Conservation (phyloP, 164 flowering plant genomes). For the Houttuynia cordata region DNA sequence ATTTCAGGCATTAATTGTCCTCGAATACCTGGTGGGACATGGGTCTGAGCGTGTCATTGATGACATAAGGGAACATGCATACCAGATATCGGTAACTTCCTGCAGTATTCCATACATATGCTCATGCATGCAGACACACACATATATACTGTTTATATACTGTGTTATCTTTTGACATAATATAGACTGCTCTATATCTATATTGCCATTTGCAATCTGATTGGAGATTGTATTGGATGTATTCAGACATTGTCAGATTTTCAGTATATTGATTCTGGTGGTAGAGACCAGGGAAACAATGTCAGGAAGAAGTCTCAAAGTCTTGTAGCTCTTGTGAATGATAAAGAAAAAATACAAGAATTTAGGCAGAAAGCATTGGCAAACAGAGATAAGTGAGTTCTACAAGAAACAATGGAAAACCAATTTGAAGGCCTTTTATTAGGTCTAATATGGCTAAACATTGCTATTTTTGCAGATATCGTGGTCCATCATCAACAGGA, state of each 20-base stretch:
- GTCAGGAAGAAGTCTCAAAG: conserved; percentile 92
- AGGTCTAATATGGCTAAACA: background rate
- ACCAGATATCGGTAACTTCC: conserved; percentile 75
- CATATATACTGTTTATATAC: too few relatives aligned
- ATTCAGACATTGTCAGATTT: conserved; percentile 78
- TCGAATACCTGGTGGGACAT: conserved; percentile 90
- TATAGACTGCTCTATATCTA: background rate
- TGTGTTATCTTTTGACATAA: background rate
- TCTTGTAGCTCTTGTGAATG: conserved; percentile 81
- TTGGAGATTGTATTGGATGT: background rate
- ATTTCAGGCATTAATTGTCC: conserved; percentile 73
- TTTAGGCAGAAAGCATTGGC: conserved; percentile 81
- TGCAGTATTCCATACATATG: too few relatives aligned
- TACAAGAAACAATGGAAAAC: background rate
- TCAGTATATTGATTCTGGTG: conserved; percentile 92
- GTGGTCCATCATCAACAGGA: conserved; percentile 41
- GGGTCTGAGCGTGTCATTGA: conserved; percentile 97
- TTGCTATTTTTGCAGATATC: conserved; percentile 34
- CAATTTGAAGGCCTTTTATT: background rate
- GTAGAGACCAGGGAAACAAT: conserved; percentile 94
- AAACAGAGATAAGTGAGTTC: conserved; percentile 84
- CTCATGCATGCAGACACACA: background rate
- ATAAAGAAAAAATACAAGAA: conserved; percentile 82
- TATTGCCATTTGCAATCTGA: background rate
- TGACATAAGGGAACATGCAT: conserved; percentile 85